Conservation (phyloP, 257 asterid species). For the Solanum virginianum region DNA sequence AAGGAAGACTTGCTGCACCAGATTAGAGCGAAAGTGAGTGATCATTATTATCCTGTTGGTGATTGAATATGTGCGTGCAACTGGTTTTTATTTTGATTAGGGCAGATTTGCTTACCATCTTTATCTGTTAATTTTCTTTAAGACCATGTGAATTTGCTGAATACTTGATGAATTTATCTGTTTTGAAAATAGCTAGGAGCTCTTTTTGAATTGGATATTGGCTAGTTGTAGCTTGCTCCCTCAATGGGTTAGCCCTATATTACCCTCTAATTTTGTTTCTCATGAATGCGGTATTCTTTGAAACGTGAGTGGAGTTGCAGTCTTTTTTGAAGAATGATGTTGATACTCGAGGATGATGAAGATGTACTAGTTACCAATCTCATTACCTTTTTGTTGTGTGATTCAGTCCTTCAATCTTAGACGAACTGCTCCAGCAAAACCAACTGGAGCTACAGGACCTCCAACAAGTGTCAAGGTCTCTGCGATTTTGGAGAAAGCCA, state of each 20-base stretch:
- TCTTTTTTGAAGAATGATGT: background rate
- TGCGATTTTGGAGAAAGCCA: conserved; percentile 81
- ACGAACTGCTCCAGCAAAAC: conserved; percentile 46
- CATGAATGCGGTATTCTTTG: background rate
- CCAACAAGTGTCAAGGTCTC: conserved; percentile 53
- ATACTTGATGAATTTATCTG: background rate
- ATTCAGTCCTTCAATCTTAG: conserved; percentile 77
- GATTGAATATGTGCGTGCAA: background rate
- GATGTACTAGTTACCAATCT: background rate
- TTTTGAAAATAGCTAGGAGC: background rate
- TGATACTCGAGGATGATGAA: background rate
- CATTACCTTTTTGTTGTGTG: background rate
- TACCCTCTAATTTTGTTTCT: background rate
- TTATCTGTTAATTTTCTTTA: background rate
- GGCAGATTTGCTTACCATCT: background rate
- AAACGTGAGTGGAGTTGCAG: background rate
- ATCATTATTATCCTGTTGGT: background rate
- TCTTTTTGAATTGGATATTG: background rate
- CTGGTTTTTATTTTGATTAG: background rate
- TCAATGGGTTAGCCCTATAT: background rate
- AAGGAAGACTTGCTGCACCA: conserved; percentile 84
- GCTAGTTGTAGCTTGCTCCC: background rate
- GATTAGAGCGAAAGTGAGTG: conserved; percentile 80
- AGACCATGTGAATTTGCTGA: background rate
- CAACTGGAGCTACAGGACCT: conserved; percentile 27